Conservation (phyloP, 148 eudicot species). For the Simmondsia chinensis region DNA sequence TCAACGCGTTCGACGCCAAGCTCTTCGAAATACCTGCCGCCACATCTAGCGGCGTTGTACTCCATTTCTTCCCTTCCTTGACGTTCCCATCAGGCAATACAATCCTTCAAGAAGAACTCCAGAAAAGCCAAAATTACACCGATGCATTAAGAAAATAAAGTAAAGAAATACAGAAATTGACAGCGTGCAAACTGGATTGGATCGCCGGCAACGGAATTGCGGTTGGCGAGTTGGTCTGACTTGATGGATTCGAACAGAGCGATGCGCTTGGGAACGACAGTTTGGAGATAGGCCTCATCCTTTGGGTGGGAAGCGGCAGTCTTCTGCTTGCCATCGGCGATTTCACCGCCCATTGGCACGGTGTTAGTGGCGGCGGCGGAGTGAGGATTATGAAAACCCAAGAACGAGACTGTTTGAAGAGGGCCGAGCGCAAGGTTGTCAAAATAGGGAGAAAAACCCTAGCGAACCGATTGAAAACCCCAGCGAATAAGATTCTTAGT, state of each 20-base stretch:
- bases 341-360: conserved; percentile 22
- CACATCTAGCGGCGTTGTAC: conserved; percentile 57
- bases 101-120: conserved; percentile 43
- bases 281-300: conserved; percentile 52
- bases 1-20: conserved; percentile 69
- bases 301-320: conserved; percentile 16
- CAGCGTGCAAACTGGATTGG: conserved; percentile 26
- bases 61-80: conserved; percentile 80
- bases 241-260: conserved; percentile 38
- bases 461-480: too few species aligned
- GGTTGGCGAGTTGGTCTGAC: conserved; percentile 25
- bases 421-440: too few species aligned
- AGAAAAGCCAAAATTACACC: too few species aligned
- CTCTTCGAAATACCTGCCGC: conserved; percentile 82
- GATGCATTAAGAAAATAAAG: not conserved
- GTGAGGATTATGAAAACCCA: too few species aligned
- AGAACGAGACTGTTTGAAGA: too few species aligned
- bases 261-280: conserved; percentile 51
- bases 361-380: conserved; percentile 14
- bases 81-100: conserved; percentile 78
- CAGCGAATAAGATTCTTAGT: too few species aligned
- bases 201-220: conserved; percentile 34
- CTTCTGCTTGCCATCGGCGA: conserved; percentile 5
- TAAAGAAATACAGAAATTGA: not conserved
- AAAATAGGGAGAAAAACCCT: too few species aligned